Evolutionary conservation across 345 rosid species (phyloP).

Genomic region (Citrus australasica): DNA sequence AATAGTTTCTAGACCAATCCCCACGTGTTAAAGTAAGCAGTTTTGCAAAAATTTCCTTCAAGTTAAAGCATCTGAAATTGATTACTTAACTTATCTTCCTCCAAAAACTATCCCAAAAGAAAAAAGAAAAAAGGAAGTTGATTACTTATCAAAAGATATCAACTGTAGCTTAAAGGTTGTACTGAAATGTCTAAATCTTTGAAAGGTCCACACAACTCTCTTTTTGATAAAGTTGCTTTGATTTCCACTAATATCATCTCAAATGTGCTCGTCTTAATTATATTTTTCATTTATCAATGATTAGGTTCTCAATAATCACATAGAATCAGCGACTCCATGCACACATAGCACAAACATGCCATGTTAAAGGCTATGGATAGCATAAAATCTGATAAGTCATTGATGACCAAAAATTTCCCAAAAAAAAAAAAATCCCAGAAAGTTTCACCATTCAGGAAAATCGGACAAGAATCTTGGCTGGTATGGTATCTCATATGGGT

Average conservation of each 20-base stretch:
- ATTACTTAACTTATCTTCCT: background rate
- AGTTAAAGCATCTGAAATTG: background rate
- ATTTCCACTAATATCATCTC: slow-evolving; percentile 11
- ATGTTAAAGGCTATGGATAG: background rate
- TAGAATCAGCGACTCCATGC: background rate
- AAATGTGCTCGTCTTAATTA: slow-evolving; percentile 4
- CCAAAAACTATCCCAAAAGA: too few species aligned
- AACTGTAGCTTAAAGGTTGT: background rate
- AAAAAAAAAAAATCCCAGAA: background rate
- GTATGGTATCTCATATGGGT: background rate
- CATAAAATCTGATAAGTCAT: background rate
- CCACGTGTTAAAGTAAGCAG: background rate
- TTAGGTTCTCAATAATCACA: slow-evolving; percentile 18
- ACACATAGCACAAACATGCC: background rate
- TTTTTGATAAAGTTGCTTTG: slow-evolving; percentile 17
- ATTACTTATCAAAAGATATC: background rate
- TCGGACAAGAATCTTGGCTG: too few species aligned
- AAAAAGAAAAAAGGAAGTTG: too few species aligned
- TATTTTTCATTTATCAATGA: slow-evolving; percentile 8
- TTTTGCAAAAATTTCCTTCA: background rate
- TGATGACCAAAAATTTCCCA: background rate
- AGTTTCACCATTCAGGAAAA: background rate
- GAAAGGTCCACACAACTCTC: background rate
- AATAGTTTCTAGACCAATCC: background rate
- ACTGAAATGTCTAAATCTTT: background rate